Percentiles rank a stretch among this genome's conserved stretches.
Evolutionary conservation across 78 protist species (phyloP).

Genomic region (Bodo saltans): DNA sequence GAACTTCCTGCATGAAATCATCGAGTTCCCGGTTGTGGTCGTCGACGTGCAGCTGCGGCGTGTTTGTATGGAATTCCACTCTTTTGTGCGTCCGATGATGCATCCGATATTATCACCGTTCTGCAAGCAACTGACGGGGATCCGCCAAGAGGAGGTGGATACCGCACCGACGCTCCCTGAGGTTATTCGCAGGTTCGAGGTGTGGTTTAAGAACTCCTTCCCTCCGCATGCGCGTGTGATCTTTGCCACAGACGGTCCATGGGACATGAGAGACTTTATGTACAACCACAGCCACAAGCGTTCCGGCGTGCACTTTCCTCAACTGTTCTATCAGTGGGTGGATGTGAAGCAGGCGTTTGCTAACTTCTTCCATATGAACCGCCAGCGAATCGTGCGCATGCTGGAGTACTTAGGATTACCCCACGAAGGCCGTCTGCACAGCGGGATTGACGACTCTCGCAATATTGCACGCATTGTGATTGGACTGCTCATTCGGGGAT

Average conservation of each 20-base stretch:
- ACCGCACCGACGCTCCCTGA: constrained; percentile 6
- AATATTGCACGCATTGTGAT: constrained; percentile 49
- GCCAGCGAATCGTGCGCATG: constrained; percentile 45
- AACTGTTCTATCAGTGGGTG: constrained; percentile 35
- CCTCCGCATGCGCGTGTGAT: no score
- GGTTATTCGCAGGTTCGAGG: not conserved
- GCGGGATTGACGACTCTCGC: constrained; percentile 59
- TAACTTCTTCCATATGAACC: not conserved
- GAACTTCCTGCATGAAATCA: not conserved
- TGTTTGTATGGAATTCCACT: constrained; percentile 7
- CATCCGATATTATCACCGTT: constrained; percentile 2
- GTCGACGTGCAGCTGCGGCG: not conserved
- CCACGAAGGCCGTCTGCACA: constrained; percentile 51
- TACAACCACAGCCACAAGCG: not conserved
- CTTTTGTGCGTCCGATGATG: constrained; percentile 9
- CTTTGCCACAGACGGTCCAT: not conserved
- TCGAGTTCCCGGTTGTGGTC: constrained; percentile 4
- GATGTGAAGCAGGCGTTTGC: constrained; percentile 44
- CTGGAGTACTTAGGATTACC: constrained; percentile 10
- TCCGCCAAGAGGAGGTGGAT: constrained; percentile 25
- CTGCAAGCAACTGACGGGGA: constrained; percentile 31
- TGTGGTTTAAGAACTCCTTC: not conserved
- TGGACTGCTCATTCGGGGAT: not conserved
- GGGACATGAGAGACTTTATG: constrained; percentile 16
- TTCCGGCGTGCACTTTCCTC: constrained; percentile 6